Evolutionary conservation across 495 filamentous ascomycete genomes (phyloP).

Genomic region (Neurospora sp.): DNA sequence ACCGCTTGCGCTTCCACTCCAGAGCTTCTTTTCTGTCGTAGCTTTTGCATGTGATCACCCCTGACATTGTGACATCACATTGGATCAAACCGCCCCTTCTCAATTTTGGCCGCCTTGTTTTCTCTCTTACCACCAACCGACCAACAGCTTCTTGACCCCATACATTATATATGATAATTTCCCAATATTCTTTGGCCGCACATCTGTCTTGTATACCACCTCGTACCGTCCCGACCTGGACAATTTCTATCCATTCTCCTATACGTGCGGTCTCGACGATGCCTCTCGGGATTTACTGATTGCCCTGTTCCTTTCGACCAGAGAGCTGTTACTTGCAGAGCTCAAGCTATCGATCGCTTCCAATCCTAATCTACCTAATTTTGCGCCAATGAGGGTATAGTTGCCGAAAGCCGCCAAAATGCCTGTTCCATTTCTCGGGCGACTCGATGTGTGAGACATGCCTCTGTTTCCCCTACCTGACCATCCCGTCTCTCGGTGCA

Average conservation of each 20-base stretch:
- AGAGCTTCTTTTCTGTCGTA: background rate
- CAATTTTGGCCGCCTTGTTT: background rate
- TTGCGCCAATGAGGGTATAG: constrained; percentile 8
- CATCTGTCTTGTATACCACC: background rate
- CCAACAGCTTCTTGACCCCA: background rate
- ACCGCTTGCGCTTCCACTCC: background rate
- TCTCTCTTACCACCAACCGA: background rate
- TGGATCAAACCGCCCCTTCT: background rate
- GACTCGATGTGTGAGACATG: constrained; percentile 55
- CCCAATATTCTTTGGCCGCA: background rate
- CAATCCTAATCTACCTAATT: background rate
- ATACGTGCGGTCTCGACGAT: background rate
- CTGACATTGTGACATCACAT: constrained; percentile 9
- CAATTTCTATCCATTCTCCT: background rate
- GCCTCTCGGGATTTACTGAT: background rate
- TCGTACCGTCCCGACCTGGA: background rate
- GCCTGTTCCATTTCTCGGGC: constrained; percentile 72
- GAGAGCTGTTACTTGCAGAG: background rate
- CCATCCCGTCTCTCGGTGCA: background rate
- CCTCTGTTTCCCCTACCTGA: background rate
- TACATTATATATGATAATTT: background rate
- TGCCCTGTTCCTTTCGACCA: background rate
- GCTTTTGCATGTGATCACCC: constrained; percentile 10
- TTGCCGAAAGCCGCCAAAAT: constrained; percentile 39
- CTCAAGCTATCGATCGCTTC: background rate